These are phyloP conservation scores for Alternaria brassicicola DNA, from an alignment of 2,329 filamentous ascomycete genomes.

Conservation along the genomic window DNA sequence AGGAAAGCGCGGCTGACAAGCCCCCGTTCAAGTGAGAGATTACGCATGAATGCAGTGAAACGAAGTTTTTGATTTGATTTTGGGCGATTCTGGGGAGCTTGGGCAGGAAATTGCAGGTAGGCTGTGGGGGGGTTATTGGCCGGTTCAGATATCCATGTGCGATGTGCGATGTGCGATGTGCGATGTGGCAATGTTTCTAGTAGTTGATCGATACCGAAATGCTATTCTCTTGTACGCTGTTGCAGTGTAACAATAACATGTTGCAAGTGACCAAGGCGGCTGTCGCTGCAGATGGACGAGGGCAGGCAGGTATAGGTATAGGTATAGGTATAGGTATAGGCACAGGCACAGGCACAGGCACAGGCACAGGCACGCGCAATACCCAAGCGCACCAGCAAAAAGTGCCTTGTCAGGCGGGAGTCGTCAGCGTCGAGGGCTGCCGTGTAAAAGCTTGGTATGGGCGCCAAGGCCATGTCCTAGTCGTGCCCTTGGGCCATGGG, in stretches of 20 bases:
- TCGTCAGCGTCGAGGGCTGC: background rate
- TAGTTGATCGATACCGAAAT: background rate
- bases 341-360: no score
- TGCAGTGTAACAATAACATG: no score
- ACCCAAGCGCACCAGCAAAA: conserved; percentile 8
- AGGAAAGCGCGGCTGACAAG: conserved; percentile 43
- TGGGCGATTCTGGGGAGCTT: conserved; percentile 2
- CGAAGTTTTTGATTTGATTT: conserved; percentile 8
- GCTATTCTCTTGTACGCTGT: background rate
- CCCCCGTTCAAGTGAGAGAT: conserved; percentile 36
- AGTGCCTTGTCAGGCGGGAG: background rate
- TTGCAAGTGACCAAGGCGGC: no score
- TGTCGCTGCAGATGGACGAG: conserved; percentile 19
- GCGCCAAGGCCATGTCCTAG: conserved; percentile 5
- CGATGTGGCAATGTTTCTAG: conserved; percentile 17
- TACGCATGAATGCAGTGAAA: background rate
- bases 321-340: no score
- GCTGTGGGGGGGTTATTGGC: conserved; percentile 15
- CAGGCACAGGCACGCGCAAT: background rate
- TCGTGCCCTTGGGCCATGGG: background rate
- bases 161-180: conserved; percentile 16
- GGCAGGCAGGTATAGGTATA: conserved; percentile 6
- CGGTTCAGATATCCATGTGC: conserved; percentile 34
- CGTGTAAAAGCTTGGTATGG: background rate
- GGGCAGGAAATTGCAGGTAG: conserved; percentile 1